Base-by-base conservation (phyloP, 1,139 yeast species). In the Saccharomyces pastorianus region DNA sequence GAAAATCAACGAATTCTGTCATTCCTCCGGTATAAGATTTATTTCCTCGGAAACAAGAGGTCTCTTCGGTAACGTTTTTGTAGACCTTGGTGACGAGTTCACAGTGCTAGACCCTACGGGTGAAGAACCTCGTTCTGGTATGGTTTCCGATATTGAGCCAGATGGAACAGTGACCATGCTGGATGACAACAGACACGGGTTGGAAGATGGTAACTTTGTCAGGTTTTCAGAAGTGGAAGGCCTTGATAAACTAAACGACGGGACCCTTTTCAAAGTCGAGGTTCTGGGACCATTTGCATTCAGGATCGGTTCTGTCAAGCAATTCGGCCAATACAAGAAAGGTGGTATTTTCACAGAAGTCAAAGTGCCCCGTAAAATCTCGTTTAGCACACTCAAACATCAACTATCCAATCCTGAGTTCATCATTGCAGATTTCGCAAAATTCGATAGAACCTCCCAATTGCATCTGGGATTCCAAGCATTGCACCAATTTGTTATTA, bases 341-440 rank as follows among this genome's bases (percentile, higher is more conserved):
- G 96, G 97, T 48, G 99, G 99, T 58, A 77, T 88, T 54, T 93
- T 88, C 74, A 86, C 90, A 14, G 96, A 95, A 73, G 96, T 91
- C 47, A 91, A 91, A 73, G 82, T 87, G 65, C 98, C 99, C 28
- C 72, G 72, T 54, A 77, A 75, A 34, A 61, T 86, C 46, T 70
- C 78, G 3, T 95, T 87, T 71, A 79, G 86, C 69, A 73, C 87
- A 11, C 77, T 93, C 58, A 66, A 73, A 51, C 76, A 80, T 52
- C 96, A 88, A 68, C 73, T 93, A 61, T 70, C 72, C 25, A 72
- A 76, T n/a, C 99, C 99, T 1, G 96, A 89, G 65, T 86, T 76
- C 64, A 71, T 88, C 48, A 77, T 81, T 57, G 83, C 96, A 8
- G 99, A 93, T 70, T 93, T 82, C 70, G 96, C 97, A 58, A 93